Evolutionary conservation across 2,329 filamentous ascomycete species (phyloP), one percentile per base, ranked within the genome.

Genomic region (Hypoxylon sp.): DNA sequence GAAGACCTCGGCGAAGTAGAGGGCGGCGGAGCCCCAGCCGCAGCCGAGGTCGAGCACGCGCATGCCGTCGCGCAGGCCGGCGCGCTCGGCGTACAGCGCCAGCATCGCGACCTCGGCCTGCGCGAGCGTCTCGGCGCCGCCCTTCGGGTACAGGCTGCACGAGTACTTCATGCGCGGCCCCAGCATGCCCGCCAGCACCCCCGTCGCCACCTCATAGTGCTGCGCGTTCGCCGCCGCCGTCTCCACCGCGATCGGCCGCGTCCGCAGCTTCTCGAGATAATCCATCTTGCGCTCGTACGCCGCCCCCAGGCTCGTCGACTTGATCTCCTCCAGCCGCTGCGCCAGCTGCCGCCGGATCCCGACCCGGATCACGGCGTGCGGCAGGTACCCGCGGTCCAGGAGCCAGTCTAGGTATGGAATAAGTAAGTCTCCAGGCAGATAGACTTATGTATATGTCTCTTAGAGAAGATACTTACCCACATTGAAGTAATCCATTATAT

Each of bases 91-190:
- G 72, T 90, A 90, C 21, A 76, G 74, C 66, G 79, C 78, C 69
- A 90, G 72, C 88, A 90, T 90, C 3, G 81, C 83, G 41, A 84
- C 79, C 73, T 90, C 88, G 2, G 87, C 87, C 71, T 89, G 78
- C 1, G 78, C 87, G 48, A 90, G 73, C n/a, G 81, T 87, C 75
- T 87, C 83, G n/a, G n/a, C n/a, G 58, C 76, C 75, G 13, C 85
- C 86, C 58, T 81, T 83, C 3, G 83, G 82, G 71, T 90, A 90
- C 67, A 88, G 75, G 70, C 84, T 88, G 62, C 78, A 81, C n/a
- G 83, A 87, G 71, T 90, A 91, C 79, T 90, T 90, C 86, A 90
- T 90, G 51, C 87, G 77, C 3, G 86, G 85, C 0, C 88, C 88
- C 10, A 91, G 75, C 71, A 81, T 86, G 23, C 81, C 82, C 23